Evolutionary conservation across 345 rosid species (phyloP), one percentile per base, ranked within the genome.

Genomic region (Melaleuca quinquenervia): DNA sequence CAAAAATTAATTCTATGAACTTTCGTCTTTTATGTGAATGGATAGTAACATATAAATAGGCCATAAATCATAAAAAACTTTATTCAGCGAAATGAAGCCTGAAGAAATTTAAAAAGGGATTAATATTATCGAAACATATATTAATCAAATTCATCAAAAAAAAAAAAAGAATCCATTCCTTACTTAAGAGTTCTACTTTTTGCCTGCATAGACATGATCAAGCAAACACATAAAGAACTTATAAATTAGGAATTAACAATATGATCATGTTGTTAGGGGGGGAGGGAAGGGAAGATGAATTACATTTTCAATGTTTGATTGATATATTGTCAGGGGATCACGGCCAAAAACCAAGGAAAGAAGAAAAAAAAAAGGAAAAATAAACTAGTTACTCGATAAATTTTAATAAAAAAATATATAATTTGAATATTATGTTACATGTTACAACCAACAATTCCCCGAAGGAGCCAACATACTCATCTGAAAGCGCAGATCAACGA

Each of bases 401-500:
- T 45, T 44, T 45, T 41, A 41, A 41, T 41, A n/a, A 80, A 44
- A 27, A 0, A n/a, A 21, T 16, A 32, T 32, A 5, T 36, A 45
- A 70, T 70, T 64, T 32, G 24, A 70, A 70, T 16, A 32, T 70
- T 41, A 55, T 60, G 56, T 58, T 90, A 82, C 90, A 88, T 11
- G 54, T 26, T 86, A 89, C 89, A 86, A 58, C 78, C 85, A 87
- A 60, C 85, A 87, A 60, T 75, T 54, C 80, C 87, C 55, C 27
- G 10, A 52, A 41, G 58, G 52, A 87, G 51, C 84, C 49, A 54
- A 45, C 49, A 29, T 48, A 44, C 36, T 53, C 14, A 82, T 41
- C 48, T 60, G 50, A 85, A 84, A 86, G 85, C 62, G 82, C 64
- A 83, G 89, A 90, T 91, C 91, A 89, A 90, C 84, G 90, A 90